These are phyloP conservation scores for Rhizophagus prolifer DNA, from an alignment of 192 early-diverging fungal species.

Conservation along the genomic window DNA sequence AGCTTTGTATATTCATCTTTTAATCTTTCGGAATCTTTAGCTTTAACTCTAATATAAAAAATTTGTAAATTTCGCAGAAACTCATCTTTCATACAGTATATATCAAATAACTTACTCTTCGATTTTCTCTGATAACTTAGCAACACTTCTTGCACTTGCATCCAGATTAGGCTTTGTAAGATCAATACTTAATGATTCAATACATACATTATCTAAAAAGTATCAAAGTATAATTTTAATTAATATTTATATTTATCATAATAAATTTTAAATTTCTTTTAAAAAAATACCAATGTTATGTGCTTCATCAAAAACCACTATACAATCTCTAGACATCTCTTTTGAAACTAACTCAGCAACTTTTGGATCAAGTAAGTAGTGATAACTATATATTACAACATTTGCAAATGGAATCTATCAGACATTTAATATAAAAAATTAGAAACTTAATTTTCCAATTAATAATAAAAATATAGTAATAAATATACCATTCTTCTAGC, in stretches of 20 bases:
- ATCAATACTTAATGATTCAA: slow-evolving; percentile 95
- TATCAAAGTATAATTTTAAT: background rate
- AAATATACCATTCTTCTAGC: slow-evolving; percentile 72
- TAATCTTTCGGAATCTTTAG: slow-evolving; percentile 83
- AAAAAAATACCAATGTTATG: slow-evolving; percentile 87
- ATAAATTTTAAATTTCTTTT: too few species aligned
- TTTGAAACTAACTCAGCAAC: slow-evolving; percentile 96
- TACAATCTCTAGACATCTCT: slow-evolving; percentile 90
- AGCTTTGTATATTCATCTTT: slow-evolving; percentile 87
- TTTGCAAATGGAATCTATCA: slow-evolving; percentile 81
- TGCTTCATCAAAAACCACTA: slow-evolving; percentile 99
- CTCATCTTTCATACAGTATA: background rate
- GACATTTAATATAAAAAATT: background rate
- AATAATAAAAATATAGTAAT: background rate
- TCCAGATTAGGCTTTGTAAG: slow-evolving; percentile 89
- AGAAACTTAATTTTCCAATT: slow-evolving; percentile 17
- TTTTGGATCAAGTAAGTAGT: slow-evolving; percentile 99
- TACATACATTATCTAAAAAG: slow-evolving; percentile 93
- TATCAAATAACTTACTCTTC: slow-evolving; percentile 51
- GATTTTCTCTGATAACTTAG: slow-evolving; percentile 67
- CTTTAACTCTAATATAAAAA: slow-evolving; percentile 63
- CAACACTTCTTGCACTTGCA: slow-evolving; percentile 79
- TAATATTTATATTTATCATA: too few species aligned
- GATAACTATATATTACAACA: slow-evolving; percentile 97
- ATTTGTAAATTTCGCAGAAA: background rate